phyloP scores from a whole-genome alignment of 2,329 filamentous ascomycete species.

The Nectriaceae sp. region DNA sequence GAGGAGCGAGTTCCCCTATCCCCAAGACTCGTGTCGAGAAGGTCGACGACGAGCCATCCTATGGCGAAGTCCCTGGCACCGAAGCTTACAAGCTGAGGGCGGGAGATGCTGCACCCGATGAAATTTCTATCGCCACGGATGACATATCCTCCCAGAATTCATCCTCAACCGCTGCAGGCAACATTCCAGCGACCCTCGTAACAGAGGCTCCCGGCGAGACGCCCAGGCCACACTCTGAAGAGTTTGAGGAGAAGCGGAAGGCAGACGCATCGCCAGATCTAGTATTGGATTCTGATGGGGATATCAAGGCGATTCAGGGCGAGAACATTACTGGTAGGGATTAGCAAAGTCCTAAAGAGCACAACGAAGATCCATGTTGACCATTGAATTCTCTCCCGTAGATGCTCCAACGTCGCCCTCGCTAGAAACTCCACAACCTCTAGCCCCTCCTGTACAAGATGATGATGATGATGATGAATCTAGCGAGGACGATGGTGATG shows the following conservation, averaged over 20 bases:
- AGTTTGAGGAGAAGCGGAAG: conserved; percentile 47
- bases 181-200: conserved; percentile 53
- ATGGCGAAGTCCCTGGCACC: conserved; percentile 64
- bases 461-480: conserved; percentile 26
- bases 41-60: conserved; percentile 51
- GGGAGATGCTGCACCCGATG: conserved; percentile 60
- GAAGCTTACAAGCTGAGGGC: conserved; percentile 57
- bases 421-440: conserved; percentile 28
- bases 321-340: conserved; percentile 32
- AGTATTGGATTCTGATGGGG: conserved; percentile 48
- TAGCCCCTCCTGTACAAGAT: conserved; percentile 18
- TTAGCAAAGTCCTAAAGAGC: conserved; percentile 21
- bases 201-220: conserved; percentile 51
- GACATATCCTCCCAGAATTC: conserved; percentile 24
- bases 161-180: conserved; percentile 23
- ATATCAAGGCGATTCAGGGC: conserved; percentile 33
- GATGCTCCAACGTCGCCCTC: conserved; percentile 30
- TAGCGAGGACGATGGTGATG: conserved; percentile 27
- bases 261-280: conserved; percentile 57
- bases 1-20: conserved; percentile 49
- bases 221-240: conserved; percentile 44
- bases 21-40: conserved; percentile 62
- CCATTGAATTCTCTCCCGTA: conserved; percentile 25
- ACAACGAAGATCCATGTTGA: conserved; percentile 24
- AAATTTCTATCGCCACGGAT: conserved; percentile 52